phyloP scores from a whole-genome alignment of 345 rosid species.

The Abelmoschus esculentus region DNA sequence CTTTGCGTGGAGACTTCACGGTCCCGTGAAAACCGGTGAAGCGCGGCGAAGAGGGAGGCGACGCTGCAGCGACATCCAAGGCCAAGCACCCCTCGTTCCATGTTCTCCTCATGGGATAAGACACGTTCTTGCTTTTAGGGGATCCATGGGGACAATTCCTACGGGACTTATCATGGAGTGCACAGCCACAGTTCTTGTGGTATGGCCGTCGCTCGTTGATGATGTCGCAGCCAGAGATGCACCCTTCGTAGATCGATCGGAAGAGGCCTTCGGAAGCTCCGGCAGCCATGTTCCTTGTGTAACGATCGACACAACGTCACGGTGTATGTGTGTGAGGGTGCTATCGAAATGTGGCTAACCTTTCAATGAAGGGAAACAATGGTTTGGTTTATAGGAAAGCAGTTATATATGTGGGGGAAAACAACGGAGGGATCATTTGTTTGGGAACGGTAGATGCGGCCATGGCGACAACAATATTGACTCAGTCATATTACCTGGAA shows the following conservation, averaged over 20 bases:
- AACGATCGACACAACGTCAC: background rate
- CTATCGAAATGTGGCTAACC: background rate
- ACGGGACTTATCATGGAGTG: slow-evolving; percentile 32
- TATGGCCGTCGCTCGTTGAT: slow-evolving; percentile 52
- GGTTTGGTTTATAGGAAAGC: slow-evolving; percentile 3
- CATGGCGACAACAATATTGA: background rate
- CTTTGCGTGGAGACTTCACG: background rate
- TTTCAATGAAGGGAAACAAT: background rate
- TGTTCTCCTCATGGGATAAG: slow-evolving; percentile 46
- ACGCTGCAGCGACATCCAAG: background rate
- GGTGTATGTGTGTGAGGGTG: background rate
- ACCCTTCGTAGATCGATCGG: slow-evolving; percentile 44
- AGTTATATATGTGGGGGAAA: background rate
- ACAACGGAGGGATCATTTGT: background rate
- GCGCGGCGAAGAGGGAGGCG: background rate
- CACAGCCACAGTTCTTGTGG: slow-evolving; percentile 56
- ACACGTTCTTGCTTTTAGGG: slow-evolving; percentile 24
- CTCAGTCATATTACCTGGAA: background rate
- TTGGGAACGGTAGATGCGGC: background rate
- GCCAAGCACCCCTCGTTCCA: slow-evolving; percentile 45
- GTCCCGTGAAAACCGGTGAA: background rate
- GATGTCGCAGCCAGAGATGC: slow-evolving; percentile 40
- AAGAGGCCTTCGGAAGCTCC: slow-evolving; percentile 50
- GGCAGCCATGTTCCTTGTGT: slow-evolving; percentile 28
- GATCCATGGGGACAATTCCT: slow-evolving; percentile 21